Evolutionary conservation across 495 filamentous ascomycete genomes (phyloP).

Genomic region (Bacidia gigantensis): DNA sequence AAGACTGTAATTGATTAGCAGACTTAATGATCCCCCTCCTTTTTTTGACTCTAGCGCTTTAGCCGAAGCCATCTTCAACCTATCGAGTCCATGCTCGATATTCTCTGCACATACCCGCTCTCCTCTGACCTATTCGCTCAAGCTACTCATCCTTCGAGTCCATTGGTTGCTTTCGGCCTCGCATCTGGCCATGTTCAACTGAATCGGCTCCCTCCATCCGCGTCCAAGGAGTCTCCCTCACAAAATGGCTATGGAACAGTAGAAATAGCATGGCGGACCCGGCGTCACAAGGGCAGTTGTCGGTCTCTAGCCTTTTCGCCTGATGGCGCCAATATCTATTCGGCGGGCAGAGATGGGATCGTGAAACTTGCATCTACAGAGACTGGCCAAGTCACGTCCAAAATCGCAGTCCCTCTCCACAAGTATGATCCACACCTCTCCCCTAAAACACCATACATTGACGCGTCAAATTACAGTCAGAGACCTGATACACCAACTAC

Average conservation of each 20-base stretch:
- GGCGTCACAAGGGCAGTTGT: conserved; percentile 86
- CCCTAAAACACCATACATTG: neutral
- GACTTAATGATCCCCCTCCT: no score
- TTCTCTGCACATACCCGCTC: conserved; percentile 77
- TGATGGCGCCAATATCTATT: conserved; percentile 68
- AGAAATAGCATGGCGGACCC: conserved; percentile 75
- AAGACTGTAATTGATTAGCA: no score
- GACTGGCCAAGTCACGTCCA: conserved; percentile 69
- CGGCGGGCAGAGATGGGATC: conserved; percentile 77
- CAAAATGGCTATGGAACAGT: conserved; percentile 58
- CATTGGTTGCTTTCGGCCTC: conserved; percentile 74
- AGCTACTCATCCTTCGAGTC: conserved; percentile 68
- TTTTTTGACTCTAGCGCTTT: neutral
- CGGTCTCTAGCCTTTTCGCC: conserved; percentile 59
- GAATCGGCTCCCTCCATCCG: conserved; percentile 55
- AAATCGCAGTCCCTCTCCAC: conserved; percentile 38
- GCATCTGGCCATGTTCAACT: conserved; percentile 75
- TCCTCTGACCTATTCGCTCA: conserved; percentile 80
- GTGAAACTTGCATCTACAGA: conserved; percentile 72
- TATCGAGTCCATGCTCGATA: conserved; percentile 66
- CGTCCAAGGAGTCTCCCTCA: conserved; percentile 26
- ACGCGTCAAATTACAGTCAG: neutral
- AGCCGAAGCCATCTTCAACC: neutral
- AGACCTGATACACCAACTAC: conserved; percentile 54
- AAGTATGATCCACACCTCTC: neutral